These are phyloP conservation scores for Hypoxylon sp. DNA, from an alignment of 2,329 filamentous ascomycete species.

Conservation along the genomic window DNA sequence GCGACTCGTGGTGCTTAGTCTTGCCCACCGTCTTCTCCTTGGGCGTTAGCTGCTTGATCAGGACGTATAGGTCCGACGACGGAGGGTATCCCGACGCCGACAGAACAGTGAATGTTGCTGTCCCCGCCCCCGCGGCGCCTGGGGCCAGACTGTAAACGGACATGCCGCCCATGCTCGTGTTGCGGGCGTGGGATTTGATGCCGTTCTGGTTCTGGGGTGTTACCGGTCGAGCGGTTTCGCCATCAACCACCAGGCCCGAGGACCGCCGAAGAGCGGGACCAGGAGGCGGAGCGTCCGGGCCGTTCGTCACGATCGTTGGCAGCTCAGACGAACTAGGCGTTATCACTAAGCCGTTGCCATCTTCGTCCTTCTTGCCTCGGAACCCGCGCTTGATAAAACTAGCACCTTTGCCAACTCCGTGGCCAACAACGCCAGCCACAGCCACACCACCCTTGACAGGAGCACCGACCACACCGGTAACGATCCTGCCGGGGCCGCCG, in stretches of 20 bases:
- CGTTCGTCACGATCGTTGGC: constrained; percentile 55
- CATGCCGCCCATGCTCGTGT: constrained; percentile 67
- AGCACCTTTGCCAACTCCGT: constrained; percentile 86
- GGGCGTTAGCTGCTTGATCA: constrained; percentile 70
- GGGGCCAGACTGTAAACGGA: constrained; percentile 72
- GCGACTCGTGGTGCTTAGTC: constrained; percentile 86
- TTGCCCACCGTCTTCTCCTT: constrained; percentile 87
- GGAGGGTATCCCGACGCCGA: constrained; percentile 80
- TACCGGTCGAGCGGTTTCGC: constrained; percentile 45
- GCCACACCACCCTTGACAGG: constrained; percentile 93
- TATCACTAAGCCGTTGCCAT: constrained; percentile 55
- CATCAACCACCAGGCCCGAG: constrained; percentile 48
- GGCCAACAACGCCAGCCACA: constrained; percentile 74
- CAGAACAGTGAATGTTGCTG: constrained; percentile 80
- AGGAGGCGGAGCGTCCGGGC: constrained; percentile 47
- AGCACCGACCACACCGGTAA: constrained; percentile 79
- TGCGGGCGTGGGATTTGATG: constrained; percentile 54
- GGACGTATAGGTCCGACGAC: constrained; percentile 79
- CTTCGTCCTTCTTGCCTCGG: constrained; percentile 73
- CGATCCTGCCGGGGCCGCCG: constrained; percentile 83
- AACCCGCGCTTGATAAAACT: constrained; percentile 90
- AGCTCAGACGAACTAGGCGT: constrained; percentile 52
- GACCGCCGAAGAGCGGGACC: constrained; percentile 53
- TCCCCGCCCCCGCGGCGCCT: constrained; percentile 70
- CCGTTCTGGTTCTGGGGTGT: constrained; percentile 44